A percentile compares a stretch with the other conserved stretches of the same genome.
phyloP scores from a whole-genome alignment of 2,329 filamentous ascomycete genomes.

The Cercospora canescens region DNA sequence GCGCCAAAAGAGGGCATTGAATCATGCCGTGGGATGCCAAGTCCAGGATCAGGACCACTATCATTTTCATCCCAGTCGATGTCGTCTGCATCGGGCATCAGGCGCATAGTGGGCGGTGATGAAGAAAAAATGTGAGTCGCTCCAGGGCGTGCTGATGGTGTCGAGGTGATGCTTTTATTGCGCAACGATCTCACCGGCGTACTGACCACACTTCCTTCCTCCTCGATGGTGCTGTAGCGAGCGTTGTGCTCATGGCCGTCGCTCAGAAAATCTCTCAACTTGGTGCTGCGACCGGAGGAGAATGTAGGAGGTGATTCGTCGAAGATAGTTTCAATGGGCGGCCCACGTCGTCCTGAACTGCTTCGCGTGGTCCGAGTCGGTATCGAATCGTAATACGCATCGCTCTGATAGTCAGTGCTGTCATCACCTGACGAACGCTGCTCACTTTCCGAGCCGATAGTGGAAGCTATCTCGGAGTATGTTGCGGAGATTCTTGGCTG shows the following conservation, averaged over 20 bases:
- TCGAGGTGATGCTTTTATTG: constrained; percentile 36
- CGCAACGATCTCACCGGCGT: constrained; percentile 49
- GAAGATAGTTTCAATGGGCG: constrained; percentile 74
- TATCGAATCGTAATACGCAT: constrained; percentile 75
- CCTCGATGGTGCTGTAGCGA: constrained; percentile 49
- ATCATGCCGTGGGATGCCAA: constrained; percentile 37
- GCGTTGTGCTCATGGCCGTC: constrained; percentile 41
- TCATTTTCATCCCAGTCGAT: constrained; percentile 39
- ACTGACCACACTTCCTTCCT: constrained; percentile 49
- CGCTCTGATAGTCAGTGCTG: constrained; percentile 76
- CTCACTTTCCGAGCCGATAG: constrained; percentile 69
- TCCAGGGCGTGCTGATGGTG: constrained; percentile 39
- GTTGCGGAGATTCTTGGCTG: constrained; percentile 54
- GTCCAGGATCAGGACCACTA: constrained; percentile 29
- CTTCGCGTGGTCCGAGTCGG: constrained; percentile 70
- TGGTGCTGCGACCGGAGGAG: constrained; percentile 36
- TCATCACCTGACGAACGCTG: constrained; percentile 70
- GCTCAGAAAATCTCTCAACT: constrained; percentile 50
- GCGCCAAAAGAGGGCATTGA: constrained; percentile 22
- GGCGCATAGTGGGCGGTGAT: constrained; percentile 46
- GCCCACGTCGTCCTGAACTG: constrained; percentile 66
- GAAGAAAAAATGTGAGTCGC: constrained; percentile 40
- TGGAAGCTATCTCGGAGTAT: constrained; percentile 62
- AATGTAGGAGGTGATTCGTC: constrained; percentile 63
- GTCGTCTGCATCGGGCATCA: constrained; percentile 37